Conservation (phyloP, 2,329 filamentous ascomycete species). For the Monilinia fructigena region DNA sequence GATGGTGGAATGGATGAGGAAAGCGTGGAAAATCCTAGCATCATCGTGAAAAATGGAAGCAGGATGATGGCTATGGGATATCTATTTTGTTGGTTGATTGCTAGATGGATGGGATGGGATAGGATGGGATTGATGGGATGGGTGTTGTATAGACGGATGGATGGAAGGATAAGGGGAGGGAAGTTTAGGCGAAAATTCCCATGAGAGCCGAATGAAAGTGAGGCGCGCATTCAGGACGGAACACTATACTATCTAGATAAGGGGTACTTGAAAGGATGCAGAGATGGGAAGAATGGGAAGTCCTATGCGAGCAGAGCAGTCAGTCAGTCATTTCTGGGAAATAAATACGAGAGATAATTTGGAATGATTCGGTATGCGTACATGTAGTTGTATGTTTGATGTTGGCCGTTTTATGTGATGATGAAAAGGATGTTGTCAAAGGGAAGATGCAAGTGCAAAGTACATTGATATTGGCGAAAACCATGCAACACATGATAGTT, state of each 20-base stretch:
- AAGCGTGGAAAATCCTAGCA: not conserved
- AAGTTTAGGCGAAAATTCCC: not conserved
- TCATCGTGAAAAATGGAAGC: constrained; percentile 10
- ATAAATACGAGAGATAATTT: constrained; percentile 24
- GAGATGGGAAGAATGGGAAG: not conserved
- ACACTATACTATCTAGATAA: constrained; percentile 15
- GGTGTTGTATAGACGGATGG: constrained; percentile 21
- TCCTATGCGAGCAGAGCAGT: not conserved
- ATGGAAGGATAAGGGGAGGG: not conserved
- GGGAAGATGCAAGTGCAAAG: not conserved
- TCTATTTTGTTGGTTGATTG: constrained; percentile 27
- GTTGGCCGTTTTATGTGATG: not conserved
- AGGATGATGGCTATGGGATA: constrained; percentile 26
- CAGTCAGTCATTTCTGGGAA: constrained; percentile 23
- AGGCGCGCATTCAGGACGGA: constrained; percentile 5
- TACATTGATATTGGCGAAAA: not conserved
- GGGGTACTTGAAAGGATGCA: not conserved
- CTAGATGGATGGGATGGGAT: constrained; percentile 28
- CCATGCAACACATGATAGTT: too few species aligned
- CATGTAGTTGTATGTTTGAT: not conserved
- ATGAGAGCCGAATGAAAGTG: not conserved
- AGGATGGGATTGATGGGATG: constrained; percentile 24
- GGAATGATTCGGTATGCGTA: not conserved
- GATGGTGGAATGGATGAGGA: constrained; percentile 18
- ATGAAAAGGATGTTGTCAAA: not conserved